phyloP scores from a whole-genome alignment of 106 monocot genomes.

The Platanthera guangdongensis region DNA sequence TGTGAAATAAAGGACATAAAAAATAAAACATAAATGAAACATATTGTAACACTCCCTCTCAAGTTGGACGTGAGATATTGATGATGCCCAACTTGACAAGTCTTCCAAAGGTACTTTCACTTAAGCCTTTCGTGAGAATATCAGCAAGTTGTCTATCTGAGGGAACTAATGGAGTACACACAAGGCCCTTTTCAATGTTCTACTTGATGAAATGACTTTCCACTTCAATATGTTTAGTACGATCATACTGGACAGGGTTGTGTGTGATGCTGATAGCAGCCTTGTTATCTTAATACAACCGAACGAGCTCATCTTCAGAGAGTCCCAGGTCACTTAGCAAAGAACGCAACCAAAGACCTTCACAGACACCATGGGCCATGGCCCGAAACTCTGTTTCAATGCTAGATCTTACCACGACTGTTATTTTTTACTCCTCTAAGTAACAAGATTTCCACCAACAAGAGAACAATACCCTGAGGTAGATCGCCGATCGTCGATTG shows the following conservation, averaged over 20 bases:
- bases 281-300: background rate
- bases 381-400: background rate
- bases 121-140: background rate
- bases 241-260: background rate
- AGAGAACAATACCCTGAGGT: no score
- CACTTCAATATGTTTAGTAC: background rate
- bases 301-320: no score
- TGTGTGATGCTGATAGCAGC: background rate
- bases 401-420: no score
- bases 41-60: background rate
- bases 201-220: background rate
- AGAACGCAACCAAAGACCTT: background rate
- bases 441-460: no score
- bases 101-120: background rate
- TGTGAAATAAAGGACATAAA: no score
- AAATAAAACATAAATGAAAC: no score
- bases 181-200: background rate
- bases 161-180: background rate
- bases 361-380: background rate
- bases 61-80: background rate
- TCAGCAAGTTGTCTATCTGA: background rate
- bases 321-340: no score
- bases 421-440: no score
- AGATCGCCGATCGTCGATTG: no score
- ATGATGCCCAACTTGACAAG: background rate